Evolutionary conservation across 2,329 filamentous ascomycete genomes (phyloP), one percentile per base, ranked within the genome.

Genomic region (Botrytis cinerea): DNA sequence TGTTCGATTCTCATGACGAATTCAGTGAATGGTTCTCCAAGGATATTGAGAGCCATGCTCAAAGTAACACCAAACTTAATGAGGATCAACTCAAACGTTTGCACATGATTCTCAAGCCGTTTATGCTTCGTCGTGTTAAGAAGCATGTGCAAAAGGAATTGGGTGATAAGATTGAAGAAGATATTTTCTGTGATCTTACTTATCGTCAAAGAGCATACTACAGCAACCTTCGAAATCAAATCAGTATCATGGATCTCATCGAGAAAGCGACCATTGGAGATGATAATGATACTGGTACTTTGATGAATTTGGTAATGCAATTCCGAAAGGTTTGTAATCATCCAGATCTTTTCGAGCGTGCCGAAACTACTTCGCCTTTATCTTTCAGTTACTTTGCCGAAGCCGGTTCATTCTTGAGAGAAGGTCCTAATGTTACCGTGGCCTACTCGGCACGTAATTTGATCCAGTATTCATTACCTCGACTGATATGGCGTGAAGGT

Each of bases 231-330:
- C 91, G 96, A 69, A 97, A 97, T 84, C 96, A 97, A 84, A 98
- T 99, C 84, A 98, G 94, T 83, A 94, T 99, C 78, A 96, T 98
- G 90, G 96, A 99, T 81, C 90, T 99, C 28, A 97, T 99, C 72
- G 96, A 99, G 83, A 98, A 98, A 87, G 94, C 94, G 1, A 95
- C 95, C 2, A 88, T 96, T 78, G 96, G 96, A 51, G 95, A 98
- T 79, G 96, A 98, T 68, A 91, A 95, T 79, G 96, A 98, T 81
- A 97, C 93, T 51, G 95, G 95, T 59, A 98, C 95, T 1, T 84
- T 99, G 79, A 98, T 99, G 96, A 99, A 99, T 83, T 86, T 99
- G 77, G 96, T 99, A 76, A 99, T 99, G 96, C 96, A 99, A 84
- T 99, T 99, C 88, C 90, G 96, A 79, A 99, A 99, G 84, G 96